Evolutionary conservation across 2,329 filamentous ascomycete genomes (phyloP).

Genomic region (Penicillium corylophilum): DNA sequence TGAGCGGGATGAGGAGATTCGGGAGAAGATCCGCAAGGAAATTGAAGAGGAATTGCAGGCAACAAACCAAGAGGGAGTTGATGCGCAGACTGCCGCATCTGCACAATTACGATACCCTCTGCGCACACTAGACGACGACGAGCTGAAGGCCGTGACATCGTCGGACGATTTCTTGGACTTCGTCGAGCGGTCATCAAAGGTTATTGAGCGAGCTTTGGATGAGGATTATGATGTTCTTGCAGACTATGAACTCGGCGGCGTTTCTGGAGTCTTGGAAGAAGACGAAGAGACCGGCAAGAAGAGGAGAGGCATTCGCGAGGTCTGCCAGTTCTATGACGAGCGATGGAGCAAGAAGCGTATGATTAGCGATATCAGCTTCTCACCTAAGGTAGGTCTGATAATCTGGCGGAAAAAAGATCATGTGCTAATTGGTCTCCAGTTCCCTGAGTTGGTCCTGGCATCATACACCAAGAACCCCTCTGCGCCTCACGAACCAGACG

Average conservation of each 20-base stretch:
- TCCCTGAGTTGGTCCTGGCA: slow-evolving; percentile 86
- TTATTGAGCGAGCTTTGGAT: slow-evolving; percentile 92
- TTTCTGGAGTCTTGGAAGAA: slow-evolving; percentile 71
- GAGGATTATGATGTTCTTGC: slow-evolving; percentile 95
- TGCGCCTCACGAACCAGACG: slow-evolving; percentile 88
- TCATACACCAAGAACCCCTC: slow-evolving; percentile 97
- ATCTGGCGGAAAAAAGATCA: background rate
- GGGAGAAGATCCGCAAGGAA: slow-evolving; percentile 79
- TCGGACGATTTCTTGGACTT: slow-evolving; percentile 95
- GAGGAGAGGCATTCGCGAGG: slow-evolving; percentile 62
- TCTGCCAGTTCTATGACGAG: slow-evolving; percentile 91
- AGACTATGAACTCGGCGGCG: slow-evolving; percentile 82
- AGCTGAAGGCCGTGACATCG: slow-evolving; percentile 83
- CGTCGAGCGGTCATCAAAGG: slow-evolving; percentile 91
- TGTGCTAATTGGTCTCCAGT: slow-evolving; percentile 47
- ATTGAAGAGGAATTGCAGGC: slow-evolving; percentile 89
- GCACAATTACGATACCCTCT: slow-evolving; percentile 66
- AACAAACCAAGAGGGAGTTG: slow-evolving; percentile 51
- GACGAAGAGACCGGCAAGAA: slow-evolving; percentile 61
- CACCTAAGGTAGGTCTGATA: slow-evolving; percentile 66
- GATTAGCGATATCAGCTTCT: slow-evolving; percentile 94
- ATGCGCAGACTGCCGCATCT: slow-evolving; percentile 41
- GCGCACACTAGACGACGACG: slow-evolving; percentile 76
- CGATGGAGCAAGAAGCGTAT: slow-evolving; percentile 97
- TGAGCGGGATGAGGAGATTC: slow-evolving; percentile 83